A percentile compares a stretch with the other conserved stretches of the same genome.
phyloP scores from a whole-genome alignment of 495 filamentous ascomycete species.

The Pseudomonodictys pantanalensis region DNA sequence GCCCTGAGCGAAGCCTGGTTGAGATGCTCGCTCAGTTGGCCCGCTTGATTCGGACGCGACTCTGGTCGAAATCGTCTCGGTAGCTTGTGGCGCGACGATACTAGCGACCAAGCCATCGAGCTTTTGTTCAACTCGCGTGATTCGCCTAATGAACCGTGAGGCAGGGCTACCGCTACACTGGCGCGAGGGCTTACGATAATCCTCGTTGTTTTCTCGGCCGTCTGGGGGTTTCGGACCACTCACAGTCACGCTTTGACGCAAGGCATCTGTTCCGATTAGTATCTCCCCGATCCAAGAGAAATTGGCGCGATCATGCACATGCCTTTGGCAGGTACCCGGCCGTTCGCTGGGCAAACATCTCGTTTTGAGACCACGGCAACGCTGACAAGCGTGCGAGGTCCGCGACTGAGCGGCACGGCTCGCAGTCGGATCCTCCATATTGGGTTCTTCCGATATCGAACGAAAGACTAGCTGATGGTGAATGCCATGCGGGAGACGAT shows the following conservation, averaged over 20 bases:
- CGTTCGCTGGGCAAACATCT: conserved; percentile 27
- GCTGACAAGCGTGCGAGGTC: conserved; percentile 21
- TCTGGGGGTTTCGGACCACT: conserved; percentile 18
- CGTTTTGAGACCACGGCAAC: conserved; percentile 25
- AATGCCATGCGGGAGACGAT: too few species aligned
- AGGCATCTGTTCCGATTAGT: conserved; percentile 8
- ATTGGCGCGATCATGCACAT: background rate
- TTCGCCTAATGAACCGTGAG: conserved; percentile 10
- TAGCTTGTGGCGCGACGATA: background rate
- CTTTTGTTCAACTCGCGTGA: conserved; percentile 25
- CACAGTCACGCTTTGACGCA: conserved; percentile 14
- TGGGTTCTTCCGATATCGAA: too few species aligned
- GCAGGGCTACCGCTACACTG: background rate
- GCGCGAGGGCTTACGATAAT: conserved; percentile 12
- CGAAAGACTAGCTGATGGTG: too few species aligned
- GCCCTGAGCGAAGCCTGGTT: background rate
- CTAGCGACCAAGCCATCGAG: conserved; percentile 22
- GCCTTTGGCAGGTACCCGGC: conserved; percentile 18
- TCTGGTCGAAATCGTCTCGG: background rate
- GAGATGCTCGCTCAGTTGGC: background rate
- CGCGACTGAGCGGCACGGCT: background rate
- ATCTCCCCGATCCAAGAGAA: background rate
- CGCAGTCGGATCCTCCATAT: too few species aligned
- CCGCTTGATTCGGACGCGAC: background rate
- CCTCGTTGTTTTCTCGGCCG: conserved; percentile 9